These are phyloP conservation scores for Trichoderma semiorbis DNA, from an alignment of 2,329 filamentous ascomycete species.

Conservation along the genomic window DNA sequence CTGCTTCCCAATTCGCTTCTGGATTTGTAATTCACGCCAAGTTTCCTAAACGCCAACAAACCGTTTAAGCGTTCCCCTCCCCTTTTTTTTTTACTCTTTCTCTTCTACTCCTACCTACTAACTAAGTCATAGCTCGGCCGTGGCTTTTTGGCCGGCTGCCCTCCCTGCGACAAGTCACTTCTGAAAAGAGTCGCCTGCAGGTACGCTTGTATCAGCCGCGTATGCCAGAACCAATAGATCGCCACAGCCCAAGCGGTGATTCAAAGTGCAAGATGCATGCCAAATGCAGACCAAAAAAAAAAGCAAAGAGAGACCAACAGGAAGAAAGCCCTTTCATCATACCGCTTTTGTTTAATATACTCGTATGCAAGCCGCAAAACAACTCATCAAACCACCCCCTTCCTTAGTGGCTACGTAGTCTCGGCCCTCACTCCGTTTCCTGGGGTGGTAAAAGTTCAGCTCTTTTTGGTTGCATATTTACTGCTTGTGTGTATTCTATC, in stretches of 20 bases:
- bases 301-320: not conserved
- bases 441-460: not conserved
- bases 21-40: not conserved
- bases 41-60: not conserved
- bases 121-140: not conserved
- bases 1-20: not conserved
- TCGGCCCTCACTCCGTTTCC: not conserved
- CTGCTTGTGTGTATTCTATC: not conserved
- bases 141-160: not conserved
- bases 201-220: slow-evolving; percentile 14
- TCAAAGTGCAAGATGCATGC: not conserved
- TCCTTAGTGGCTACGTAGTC: not conserved
- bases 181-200: slow-evolving; percentile 13
- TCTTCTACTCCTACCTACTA: not conserved
- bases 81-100: not conserved
- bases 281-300: not conserved
- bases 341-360: not conserved
- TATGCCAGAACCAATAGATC: not conserved
- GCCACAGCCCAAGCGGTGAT: not conserved
- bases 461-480: not conserved
- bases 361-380: not conserved
- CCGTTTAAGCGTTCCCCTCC: not conserved
- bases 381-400: not conserved
- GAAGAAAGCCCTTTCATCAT: not conserved
- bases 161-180: not conserved